Base-by-base conservation (phyloP, 176 grass and related monocot genomes). In the Chrysopogon serrulatus region DNA sequence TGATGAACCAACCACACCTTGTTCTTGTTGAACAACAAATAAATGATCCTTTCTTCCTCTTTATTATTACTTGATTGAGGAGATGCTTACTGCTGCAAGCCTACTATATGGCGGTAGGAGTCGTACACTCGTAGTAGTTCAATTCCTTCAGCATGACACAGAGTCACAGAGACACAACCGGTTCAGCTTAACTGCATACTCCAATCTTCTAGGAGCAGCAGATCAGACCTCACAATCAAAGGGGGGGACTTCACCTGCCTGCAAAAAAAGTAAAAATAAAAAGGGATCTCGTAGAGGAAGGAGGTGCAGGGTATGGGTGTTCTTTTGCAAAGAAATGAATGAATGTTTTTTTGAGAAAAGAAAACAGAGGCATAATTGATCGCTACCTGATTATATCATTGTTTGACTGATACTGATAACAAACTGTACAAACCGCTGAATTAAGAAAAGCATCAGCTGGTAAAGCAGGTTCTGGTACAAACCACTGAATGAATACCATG, bases 141-240 rank as follows among this genome's bases (percentile, higher is more conserved):
- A 30, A 37, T 79, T 63, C 84, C 68, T 66, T 65, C 17, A 79
- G 74, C 67, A 40, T 65, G 57, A 42, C 10, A 79, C 30, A 27
- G 23, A 79, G 16, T 24, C 16, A 3, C 65, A 27, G 23, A 79
- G 16, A 33, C 16, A 3, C 65, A 10, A 49, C n/a, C 59, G 21
- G 45, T 79, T 71, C 44, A 68, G 71, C 71, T 36, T n/a, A 31
- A 10, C 53, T 34, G 59, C 42, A 59, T 74, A 13, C n/a, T 70
- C 31, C 47, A 34, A 16, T 32, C 36, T 66, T 10, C 28, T 13
- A 49, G n/a, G n/a, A n/a, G n/a, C n/a, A n/a, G n/a, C n/a, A n/a
- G 27, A 57, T 42, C 51, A 43, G 41, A 74, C 77, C 11, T 73
- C 32, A 34, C 54, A 54, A 54, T 12, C 54, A 24, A 8, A 59